These are phyloP conservation scores for Celoporthe dispersa DNA, from an alignment of 2,329 filamentous ascomycete genomes.

Conservation along the genomic window DNA sequence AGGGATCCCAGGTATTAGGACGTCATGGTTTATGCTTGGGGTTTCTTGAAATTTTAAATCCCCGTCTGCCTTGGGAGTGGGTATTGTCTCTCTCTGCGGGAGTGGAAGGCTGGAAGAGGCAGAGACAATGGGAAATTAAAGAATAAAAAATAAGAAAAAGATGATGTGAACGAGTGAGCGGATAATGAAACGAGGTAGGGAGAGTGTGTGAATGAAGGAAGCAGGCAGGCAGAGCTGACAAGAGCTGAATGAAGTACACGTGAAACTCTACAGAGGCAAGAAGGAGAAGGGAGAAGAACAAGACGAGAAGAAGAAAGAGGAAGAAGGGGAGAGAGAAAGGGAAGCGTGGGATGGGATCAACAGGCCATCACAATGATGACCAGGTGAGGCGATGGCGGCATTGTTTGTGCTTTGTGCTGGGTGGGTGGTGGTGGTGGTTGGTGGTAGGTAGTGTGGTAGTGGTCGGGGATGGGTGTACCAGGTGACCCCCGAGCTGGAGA, in stretches of 20 bases:
- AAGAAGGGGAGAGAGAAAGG: not conserved
- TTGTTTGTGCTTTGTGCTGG: not conserved
- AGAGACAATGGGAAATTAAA: not conserved
- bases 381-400: slow-evolving; percentile 7
- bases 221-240: not conserved
- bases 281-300: slow-evolving; percentile 1
- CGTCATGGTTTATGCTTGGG: slow-evolving; percentile 13
- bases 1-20: slow-evolving; percentile 12
- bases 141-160: not conserved
- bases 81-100: not conserved
- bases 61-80: not conserved
- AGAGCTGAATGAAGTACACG: not conserved
- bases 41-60: not conserved
- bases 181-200: not conserved
- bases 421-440: not conserved
- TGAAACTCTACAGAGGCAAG: not conserved
- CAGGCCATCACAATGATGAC: slow-evolving; percentile 7
- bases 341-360: slow-evolving; percentile 23
- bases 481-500: slow-evolving; percentile 18
- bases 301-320: not conserved
- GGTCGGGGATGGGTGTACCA: slow-evolving; percentile 21
- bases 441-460: not conserved
- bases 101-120: not conserved
- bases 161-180: not conserved
- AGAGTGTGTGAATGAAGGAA: not conserved